Base-by-base conservation (phyloP, 2,329 filamentous ascomycete species). In the Alternaria metachromatica region DNA sequence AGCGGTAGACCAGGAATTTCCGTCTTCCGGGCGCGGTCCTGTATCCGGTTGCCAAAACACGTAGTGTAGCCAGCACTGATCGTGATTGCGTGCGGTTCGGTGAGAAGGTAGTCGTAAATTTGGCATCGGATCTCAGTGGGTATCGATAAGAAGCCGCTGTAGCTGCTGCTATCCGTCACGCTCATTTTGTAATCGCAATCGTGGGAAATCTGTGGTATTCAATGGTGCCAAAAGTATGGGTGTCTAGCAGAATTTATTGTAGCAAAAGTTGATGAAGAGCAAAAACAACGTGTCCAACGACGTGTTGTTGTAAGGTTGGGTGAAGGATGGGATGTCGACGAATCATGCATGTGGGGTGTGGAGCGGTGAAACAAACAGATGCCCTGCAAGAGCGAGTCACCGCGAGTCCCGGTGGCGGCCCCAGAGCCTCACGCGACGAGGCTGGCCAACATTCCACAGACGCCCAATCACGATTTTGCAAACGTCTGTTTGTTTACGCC, bases 71-170 rank as follows among this genome's bases (percentile, higher is more conserved):
- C 79, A 20, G 75, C 79, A 50, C 78, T 76, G n/a, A 83, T 77
- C 15, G 81, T 82, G 30, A 82, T 75, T 15, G 68, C 65, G 26
- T 77, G 71, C 30, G 71, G 65, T 58, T 81, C 78, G 60, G 76
- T 70, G 23, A 82, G 73, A 18, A 80, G 76, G 60, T 78, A 78
- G 33, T 78, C 74, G 72, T 83, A 83, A 54, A 83, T 82, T 15
- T 77, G 71, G 41, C 82, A 80, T 48, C 81, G 77, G 23, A 83
- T 66, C 70, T 83, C 81, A 20, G 77, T 72, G 5, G 81, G 81
- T 13, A 83, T 53, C 7, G 66, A 65, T 20, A 73, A 64, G 44
- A 74, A 67, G 41, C 63, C 68, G 41, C 69, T 67, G 49, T 66
- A 60, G 15, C 44, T 43, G 53, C 49, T 56, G 18, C 46, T 56